Percentiles rank a stretch among this genome's conserved stretches.
Conservation (phyloP, 495 filamentous ascomycete species). For the Bryoglossum gracile region DNA sequence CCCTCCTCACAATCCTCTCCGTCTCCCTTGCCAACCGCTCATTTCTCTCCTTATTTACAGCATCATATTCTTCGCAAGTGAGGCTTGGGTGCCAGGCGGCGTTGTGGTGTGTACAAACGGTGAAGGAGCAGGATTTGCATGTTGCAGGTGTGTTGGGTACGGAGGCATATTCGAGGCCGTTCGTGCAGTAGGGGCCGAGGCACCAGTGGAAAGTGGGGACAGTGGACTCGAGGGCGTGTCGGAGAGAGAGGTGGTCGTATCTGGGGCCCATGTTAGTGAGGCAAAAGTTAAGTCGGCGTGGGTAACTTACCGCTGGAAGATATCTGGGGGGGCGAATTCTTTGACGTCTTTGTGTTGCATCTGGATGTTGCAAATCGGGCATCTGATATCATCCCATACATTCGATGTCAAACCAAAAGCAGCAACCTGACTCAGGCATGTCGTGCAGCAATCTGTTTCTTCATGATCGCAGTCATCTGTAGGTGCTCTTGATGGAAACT, state of each 20-base stretch:
- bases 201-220: slow-evolving; percentile 17
- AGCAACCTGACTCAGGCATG: slow-evolving; percentile 4
- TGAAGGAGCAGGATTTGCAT: slow-evolving; percentile 12
- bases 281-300: neutral
- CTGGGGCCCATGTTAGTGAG: neutral
- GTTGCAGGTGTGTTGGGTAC: slow-evolving; percentile 1
- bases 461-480: slow-evolving; percentile 8
- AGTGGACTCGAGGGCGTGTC: slow-evolving; percentile 2
- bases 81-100: slow-evolving; percentile 13
- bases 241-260: slow-evolving; percentile 10
- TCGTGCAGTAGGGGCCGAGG: slow-evolving; percentile 8
- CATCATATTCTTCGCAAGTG: slow-evolving; percentile 19
- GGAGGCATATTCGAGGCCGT: slow-evolving; percentile 10
- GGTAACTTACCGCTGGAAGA: slow-evolving; percentile 14
- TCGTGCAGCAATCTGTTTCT: slow-evolving; percentile 3
- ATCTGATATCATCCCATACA: slow-evolving; percentile 16
- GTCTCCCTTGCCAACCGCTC: slow-evolving; percentile 3
- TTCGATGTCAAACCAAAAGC: slow-evolving; percentile 5
- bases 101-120: slow-evolving; percentile 8
- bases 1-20: slow-evolving; percentile 16
- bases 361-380: slow-evolving; percentile 10
- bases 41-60: no score
- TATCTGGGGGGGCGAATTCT: slow-evolving; percentile 9
- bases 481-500: slow-evolving; percentile 3
- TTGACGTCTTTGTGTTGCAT: slow-evolving; percentile 11